These are phyloP conservation scores for Corymbia maculata DNA, from an alignment of 345 rosid species.

Conservation along the genomic window DNA sequence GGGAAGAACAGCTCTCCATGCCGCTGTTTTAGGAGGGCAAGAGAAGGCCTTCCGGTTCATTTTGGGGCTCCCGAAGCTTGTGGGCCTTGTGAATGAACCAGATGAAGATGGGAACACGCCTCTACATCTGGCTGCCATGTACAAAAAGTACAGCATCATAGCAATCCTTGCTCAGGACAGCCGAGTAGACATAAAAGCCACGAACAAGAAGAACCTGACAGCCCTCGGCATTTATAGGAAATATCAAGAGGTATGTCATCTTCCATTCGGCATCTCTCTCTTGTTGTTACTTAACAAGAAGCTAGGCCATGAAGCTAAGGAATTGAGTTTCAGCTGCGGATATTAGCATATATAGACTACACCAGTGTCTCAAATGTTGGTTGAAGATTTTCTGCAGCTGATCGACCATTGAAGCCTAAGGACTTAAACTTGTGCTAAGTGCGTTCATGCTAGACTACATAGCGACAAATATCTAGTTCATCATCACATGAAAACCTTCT, in stretches of 20 bases:
- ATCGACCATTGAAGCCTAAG: neutral
- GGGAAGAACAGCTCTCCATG: slow-evolving; percentile 17
- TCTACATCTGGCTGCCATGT: slow-evolving; percentile 14
- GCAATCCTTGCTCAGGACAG: neutral
- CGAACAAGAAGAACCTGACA: slow-evolving; percentile 4
- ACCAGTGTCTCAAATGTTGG: neutral
- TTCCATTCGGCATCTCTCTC: neutral
- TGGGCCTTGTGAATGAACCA: slow-evolving; percentile 1
- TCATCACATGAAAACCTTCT: neutral
- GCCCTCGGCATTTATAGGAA: slow-evolving; percentile 2
- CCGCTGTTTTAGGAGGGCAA: slow-evolving; percentile 8
- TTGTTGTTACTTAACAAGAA: neutral
- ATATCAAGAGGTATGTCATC: neutral
- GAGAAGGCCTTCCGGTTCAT: neutral
- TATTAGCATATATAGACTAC: neutral
- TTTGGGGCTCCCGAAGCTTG: neutral
- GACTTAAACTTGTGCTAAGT: neutral
- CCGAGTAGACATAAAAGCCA: neutral
- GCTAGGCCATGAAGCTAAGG: neutral
- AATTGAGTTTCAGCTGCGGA: neutral
- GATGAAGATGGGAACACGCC: slow-evolving; percentile 25
- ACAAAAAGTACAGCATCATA: neutral
- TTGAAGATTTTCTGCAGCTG: neutral
- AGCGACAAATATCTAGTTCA: neutral
- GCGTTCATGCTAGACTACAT: neutral